Evolutionary conservation across 805 yeast species (phyloP), one percentile per base, ranked within the genome.

Genomic region (Nakazawaea sp.): DNA sequence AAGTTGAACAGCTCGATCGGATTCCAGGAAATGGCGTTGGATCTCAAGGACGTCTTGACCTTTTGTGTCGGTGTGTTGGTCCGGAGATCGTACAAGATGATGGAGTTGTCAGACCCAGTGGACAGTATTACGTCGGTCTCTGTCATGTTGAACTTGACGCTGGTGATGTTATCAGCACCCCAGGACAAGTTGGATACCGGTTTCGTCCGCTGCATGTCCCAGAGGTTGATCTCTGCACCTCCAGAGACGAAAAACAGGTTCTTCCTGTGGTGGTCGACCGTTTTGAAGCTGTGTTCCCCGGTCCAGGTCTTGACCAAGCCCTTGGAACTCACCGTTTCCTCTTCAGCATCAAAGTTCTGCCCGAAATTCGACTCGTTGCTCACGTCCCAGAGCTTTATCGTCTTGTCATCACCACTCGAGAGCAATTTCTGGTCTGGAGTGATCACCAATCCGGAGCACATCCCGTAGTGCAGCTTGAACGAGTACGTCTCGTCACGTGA

Each of bases 1-100:
- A 92, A 90, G 53, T 83, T 78, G 62, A 75, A 92, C 2, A 97
- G 95, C 59, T 92, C 97, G 81, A 92, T 85, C 4, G 99, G 99
- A 61, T 92, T 92, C 97, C 97, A 92, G 39, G 88, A 72, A 18
- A 92, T 69, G 32, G 90, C 70, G 58, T 92, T 92, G 15, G 89
- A 84, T 50, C 94, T 72, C 72, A 92, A 68, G 15, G 77, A 65
- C 19, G 92, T 84, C 32, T 82, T 83, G 42, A 90, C 75, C 57
- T 89, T 90, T 59, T 94, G 97, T 4, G 94, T 78, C 11, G 98
- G 96, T 2, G 95, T 72, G 50, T 84, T 78, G 5, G 96, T 86
- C 51, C 98, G 75, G 34, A 86, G 66, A 58, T 92, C 99, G 58
- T 92, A 92, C 27, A 92, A 64, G 2, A 90, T 89, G 36, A 92